phyloP scores from a whole-genome alignment of 108 stramenopile genomes.

The Hondaea fermentalgiana region DNA sequence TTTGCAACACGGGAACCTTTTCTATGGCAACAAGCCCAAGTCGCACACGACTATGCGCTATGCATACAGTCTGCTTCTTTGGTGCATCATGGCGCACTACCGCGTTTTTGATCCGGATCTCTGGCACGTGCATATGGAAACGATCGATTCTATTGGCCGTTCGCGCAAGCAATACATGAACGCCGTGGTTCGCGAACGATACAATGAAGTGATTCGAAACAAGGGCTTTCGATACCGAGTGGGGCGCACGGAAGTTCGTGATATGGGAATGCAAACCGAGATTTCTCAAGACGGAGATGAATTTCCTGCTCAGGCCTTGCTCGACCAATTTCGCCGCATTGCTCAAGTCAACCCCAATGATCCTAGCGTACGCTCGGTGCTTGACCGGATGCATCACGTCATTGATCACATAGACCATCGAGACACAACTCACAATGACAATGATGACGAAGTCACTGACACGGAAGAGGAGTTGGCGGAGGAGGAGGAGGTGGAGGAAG shows the following conservation, averaged over 20 bases:
- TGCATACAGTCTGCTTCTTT: background rate
- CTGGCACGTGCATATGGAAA: background rate
- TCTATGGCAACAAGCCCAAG: background rate
- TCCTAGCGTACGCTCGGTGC: background rate
- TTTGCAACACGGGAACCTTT: background rate
- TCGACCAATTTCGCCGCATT: background rate
- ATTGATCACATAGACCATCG: background rate
- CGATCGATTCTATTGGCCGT: background rate
- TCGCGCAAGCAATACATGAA: background rate
- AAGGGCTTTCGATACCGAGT: background rate
- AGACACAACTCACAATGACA: background rate
- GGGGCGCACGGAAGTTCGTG: background rate
- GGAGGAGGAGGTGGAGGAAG: too few species aligned
- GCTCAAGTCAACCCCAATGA: background rate
- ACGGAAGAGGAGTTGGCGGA: too few species aligned
- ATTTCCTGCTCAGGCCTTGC: background rate
- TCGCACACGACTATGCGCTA: background rate
- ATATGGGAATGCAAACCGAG: background rate
- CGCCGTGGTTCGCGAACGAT: background rate
- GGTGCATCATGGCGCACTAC: background rate
- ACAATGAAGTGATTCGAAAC: background rate
- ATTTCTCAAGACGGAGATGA: background rate
- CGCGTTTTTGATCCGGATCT: background rate
- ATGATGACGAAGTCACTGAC: background rate
- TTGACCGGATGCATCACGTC: background rate